These are phyloP conservation scores for Pecoramyces ruminantium DNA, from an alignment of 192 early-diverging fungal genomes.

Conservation along the genomic window DNA sequence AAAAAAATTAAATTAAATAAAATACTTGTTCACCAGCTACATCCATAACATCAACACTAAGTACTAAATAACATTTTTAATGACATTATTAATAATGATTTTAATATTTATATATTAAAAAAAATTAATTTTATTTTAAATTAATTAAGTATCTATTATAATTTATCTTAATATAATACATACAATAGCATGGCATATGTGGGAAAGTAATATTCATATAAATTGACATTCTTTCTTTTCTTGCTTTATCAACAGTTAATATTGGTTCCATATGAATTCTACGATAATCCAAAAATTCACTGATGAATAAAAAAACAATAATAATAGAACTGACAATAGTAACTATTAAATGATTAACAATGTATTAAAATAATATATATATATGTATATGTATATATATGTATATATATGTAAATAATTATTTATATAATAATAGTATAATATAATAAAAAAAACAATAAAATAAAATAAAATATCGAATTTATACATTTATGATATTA, in stretches of 20 bases:
- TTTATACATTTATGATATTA: too few species aligned
- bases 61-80: conserved; percentile 20
- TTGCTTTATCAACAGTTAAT: conserved; percentile 62
- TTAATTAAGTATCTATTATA: too few species aligned
- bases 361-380: too few species aligned
- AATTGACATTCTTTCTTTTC: conserved; percentile 79
- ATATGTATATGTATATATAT: too few species aligned
- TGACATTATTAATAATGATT: too few species aligned
- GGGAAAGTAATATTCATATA: conserved; percentile 84
- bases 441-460: too few species aligned
- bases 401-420: too few species aligned
- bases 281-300: conserved; percentile 69
- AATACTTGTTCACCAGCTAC: conserved; percentile 57
- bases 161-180: too few species aligned
- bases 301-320: conserved; percentile 57
- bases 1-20: too few species aligned
- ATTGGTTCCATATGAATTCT: conserved; percentile 46
- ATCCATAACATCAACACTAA: conserved; percentile 92
- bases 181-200: conserved; percentile 73
- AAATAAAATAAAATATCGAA: too few species aligned
- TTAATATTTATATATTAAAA: not conserved
- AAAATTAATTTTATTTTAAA: not conserved
- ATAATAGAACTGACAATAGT: conserved; percentile 58
- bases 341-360: too few species aligned
- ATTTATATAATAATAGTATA: too few species aligned